Conservation (phyloP, 2,329 filamentous ascomycete species). For the Verticillium zaregamsianum region DNA sequence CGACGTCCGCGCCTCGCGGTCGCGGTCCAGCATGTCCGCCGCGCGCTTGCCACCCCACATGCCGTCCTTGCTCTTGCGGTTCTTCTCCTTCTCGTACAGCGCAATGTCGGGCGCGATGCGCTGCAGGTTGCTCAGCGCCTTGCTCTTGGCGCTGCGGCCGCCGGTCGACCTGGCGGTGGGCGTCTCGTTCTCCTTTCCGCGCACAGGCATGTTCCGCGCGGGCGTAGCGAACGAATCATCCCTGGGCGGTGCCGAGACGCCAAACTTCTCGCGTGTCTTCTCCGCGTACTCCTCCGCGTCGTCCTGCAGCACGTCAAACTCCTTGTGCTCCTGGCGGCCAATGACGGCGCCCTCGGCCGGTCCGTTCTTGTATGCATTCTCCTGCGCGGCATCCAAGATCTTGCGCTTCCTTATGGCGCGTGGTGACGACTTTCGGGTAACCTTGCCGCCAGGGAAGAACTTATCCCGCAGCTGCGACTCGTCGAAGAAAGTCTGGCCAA, state of each 20-base stretch:
- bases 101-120: constrained; percentile 79
- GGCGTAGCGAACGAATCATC: constrained; percentile 44
- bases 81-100: constrained; percentile 89
- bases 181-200: constrained; percentile 82
- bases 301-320: constrained; percentile 41
- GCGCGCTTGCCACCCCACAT: constrained; percentile 62
- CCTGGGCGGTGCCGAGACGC: constrained; percentile 21
- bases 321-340: constrained; percentile 32
- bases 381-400: constrained; percentile 44
- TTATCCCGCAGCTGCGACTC: constrained; percentile 54
- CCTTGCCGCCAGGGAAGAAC: constrained; percentile 60
- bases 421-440: constrained; percentile 25
- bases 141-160: constrained; percentile 83
- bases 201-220: constrained; percentile 41
- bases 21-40: constrained; percentile 52
- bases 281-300: constrained; percentile 29
- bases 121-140: constrained; percentile 73
- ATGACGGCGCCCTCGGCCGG: constrained; percentile 44
- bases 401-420: constrained; percentile 44
- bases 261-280: constrained; percentile 26
- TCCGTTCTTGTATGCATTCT: constrained; percentile 43
- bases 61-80: constrained; percentile 54
- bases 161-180: constrained; percentile 66
- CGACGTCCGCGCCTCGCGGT: constrained; percentile 8
- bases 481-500: constrained; percentile 83